These are phyloP conservation scores for Wickerhamomyces sp. DNA, from an alignment of 1,139 yeast genomes.

Conservation along the genomic window DNA sequence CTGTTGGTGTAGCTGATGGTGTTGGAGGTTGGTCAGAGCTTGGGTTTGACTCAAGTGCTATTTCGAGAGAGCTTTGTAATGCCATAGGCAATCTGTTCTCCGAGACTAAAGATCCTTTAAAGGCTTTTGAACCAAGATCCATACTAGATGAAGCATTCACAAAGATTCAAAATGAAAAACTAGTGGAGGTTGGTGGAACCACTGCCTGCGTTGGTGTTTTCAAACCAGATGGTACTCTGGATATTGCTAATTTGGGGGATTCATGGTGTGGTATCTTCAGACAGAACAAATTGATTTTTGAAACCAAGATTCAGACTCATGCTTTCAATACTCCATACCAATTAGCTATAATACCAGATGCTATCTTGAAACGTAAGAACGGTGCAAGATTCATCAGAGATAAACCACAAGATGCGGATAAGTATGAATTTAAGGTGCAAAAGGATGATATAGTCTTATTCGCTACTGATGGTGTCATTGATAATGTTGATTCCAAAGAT, in stretches of 20 bases:
- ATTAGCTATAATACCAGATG: conserved; percentile 75
- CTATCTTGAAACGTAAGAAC: conserved; percentile 52
- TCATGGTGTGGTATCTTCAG: conserved; percentile 92
- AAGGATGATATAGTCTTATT: conserved; percentile 73
- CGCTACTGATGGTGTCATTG: conserved; percentile 93
- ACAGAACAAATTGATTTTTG: conserved; percentile 53
- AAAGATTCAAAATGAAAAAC: conserved; percentile 46
- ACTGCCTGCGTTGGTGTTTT: conserved; percentile 86
- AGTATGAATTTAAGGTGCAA: conserved; percentile 40
- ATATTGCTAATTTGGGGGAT: conserved; percentile 84
- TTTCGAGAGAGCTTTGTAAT: conserved; percentile 63
- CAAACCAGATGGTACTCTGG: conserved; percentile 47
- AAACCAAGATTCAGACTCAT: conserved; percentile 78
- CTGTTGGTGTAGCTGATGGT: conserved; percentile 94
- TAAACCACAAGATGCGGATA: conserved; percentile 43
- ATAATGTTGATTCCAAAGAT: conserved; percentile 73
- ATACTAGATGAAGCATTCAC: conserved; percentile 54
- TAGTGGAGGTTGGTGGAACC: conserved; percentile 89
- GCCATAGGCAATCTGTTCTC: conserved; percentile 31
- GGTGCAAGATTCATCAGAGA: conserved; percentile 55
- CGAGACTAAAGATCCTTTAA: conserved; percentile 6
- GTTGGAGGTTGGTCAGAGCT: conserved; percentile 97
- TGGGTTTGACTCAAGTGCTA: conserved; percentile 85
- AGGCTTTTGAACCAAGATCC: conserved; percentile 38
- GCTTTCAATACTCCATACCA: conserved; percentile 92